These are phyloP conservation scores for Narthecium ossifragum DNA, from an alignment of 106 monocot species.

Conservation along the genomic window DNA sequence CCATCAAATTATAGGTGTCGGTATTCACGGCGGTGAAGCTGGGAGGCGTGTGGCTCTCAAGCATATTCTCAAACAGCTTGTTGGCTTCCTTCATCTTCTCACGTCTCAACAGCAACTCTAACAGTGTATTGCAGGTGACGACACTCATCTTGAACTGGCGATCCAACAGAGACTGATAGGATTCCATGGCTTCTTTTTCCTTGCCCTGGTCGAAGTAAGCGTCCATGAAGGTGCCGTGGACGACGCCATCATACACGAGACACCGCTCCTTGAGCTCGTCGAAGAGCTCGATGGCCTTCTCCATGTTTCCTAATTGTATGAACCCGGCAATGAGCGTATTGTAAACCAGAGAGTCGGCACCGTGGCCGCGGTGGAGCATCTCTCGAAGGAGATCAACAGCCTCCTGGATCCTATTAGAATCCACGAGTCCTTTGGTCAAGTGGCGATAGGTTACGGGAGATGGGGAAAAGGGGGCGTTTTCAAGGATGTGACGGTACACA, in stretches of 20 bases:
- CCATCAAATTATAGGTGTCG: conserved; percentile 92
- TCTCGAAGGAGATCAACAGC: conserved; percentile 76
- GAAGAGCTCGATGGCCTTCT: conserved; percentile 76
- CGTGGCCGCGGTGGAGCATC: conserved; percentile 79
- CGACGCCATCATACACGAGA: conserved; percentile 84
- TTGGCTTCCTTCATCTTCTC: conserved; percentile 63
- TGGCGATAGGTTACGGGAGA: conserved; percentile 90
- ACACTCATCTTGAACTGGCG: conserved; percentile 82
- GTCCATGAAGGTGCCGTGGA: conserved; percentile 82
- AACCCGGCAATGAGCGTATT: conserved; percentile 81
- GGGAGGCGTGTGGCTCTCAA: conserved; percentile 55
- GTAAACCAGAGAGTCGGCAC: conserved; percentile 92
- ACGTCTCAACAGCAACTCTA: conserved; percentile 63
- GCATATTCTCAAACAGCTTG: conserved; percentile 62
- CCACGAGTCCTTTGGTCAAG: conserved; percentile 88
- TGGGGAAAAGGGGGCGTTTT: conserved; percentile 78
- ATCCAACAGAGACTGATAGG: conserved; percentile 72
- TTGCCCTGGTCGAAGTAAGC: conserved; percentile 68
- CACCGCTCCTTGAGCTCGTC: conserved; percentile 78
- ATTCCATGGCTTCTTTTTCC: conserved; percentile 96
- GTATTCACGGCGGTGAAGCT: conserved; percentile 53
- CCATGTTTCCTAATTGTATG: conserved; percentile 66
- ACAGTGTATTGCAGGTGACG: conserved; percentile 62
- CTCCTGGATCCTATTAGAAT: conserved; percentile 57
- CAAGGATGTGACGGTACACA: conserved; percentile 72